Base-by-base conservation (phyloP, 1,139 yeast species). In the Nakaseomyces glabratus region DNA sequence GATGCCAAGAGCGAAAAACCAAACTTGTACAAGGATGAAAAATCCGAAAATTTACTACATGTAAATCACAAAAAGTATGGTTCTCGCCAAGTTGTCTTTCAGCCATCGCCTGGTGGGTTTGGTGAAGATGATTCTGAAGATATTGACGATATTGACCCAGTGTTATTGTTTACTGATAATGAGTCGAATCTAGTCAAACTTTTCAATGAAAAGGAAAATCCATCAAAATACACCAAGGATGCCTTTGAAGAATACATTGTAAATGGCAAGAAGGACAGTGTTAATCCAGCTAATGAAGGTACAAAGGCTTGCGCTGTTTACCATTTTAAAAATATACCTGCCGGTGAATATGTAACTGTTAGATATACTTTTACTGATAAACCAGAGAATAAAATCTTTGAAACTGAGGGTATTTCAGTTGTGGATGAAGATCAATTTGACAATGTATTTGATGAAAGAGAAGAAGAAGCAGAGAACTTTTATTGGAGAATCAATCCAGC, bases 391-490 rank as follows among this genome's bases (percentile, higher is more conserved):
- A 38, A 37, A 12, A 43, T 52, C 23, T 51, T 45, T 33, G 41
- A 40, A 25, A 43, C 48, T 11, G 48, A 46, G 13, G 58, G 58
- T 13, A 51, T 58, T 31, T 63, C 68, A 24, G 75, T 72, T n/a
- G 65, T 82, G 39, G 88, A 84, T 57, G 95, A 84, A 58, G 80
- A 75, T 44, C 76, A 68, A 34, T 78, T 85, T 50, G 96, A 88
- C 59, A 62, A 68, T 24, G 61, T 75, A n/a, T 76, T 88, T 48
- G 77, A 75, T 28, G 68, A 73, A 40, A 76, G 96, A 54, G 82
- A 79, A 51, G 81, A 75, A 42, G 97, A 88, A 52, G 96, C 97
- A 7, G 95, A 88, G 52, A 90, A 86, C 32, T 88, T 88, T 58
- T 88, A 86, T 62, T 85, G 93, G 86, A 76, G 82, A 55, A 73